phyloP scores from a whole-genome alignment of 2,329 filamentous ascomycete species.

The Aureobasidium sp. region DNA sequence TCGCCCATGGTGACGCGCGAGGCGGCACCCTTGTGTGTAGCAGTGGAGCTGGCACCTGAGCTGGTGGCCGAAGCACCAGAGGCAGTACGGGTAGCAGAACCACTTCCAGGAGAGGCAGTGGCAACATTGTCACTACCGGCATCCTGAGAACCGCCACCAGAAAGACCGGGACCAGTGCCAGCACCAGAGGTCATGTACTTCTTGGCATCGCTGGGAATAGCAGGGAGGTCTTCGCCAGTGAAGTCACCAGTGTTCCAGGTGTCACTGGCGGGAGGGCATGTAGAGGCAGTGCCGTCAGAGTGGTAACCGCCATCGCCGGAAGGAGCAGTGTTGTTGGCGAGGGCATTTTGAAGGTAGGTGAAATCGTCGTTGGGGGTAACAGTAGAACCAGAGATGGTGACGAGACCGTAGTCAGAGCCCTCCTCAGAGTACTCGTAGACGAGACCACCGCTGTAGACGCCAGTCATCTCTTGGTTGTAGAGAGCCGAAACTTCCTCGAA shows the following conservation, averaged over 20 bases:
- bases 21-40: constrained; percentile 19
- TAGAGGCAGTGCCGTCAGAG: constrained; percentile 42
- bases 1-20: constrained; percentile 35
- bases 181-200: constrained; percentile 53
- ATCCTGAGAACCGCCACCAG: constrained; percentile 49
- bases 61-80: constrained; percentile 22
- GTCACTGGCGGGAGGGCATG: constrained; percentile 46
- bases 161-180: constrained; percentile 50
- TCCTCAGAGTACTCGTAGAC: constrained; percentile 92
- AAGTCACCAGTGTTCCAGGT: constrained; percentile 51
- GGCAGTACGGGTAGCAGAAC: constrained; percentile 37
- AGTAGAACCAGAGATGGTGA: constrained; percentile 51
- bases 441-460: constrained; percentile 88
- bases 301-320: constrained; percentile 54
- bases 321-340: constrained; percentile 45
- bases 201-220: constrained; percentile 48
- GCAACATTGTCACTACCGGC: constrained; percentile 44
- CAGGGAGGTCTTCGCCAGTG: constrained; percentile 44
- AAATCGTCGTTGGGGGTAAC: constrained; percentile 60
- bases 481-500: constrained; percentile 75
- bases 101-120: constrained; percentile 45
- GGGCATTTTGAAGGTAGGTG: constrained; percentile 45
- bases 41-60: constrained; percentile 19
- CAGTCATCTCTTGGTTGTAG: constrained; percentile 76
- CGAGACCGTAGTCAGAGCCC: constrained; percentile 72